phyloP scores from a whole-genome alignment of 805 yeast genomes.

The Starmerella gropengiesseri region DNA sequence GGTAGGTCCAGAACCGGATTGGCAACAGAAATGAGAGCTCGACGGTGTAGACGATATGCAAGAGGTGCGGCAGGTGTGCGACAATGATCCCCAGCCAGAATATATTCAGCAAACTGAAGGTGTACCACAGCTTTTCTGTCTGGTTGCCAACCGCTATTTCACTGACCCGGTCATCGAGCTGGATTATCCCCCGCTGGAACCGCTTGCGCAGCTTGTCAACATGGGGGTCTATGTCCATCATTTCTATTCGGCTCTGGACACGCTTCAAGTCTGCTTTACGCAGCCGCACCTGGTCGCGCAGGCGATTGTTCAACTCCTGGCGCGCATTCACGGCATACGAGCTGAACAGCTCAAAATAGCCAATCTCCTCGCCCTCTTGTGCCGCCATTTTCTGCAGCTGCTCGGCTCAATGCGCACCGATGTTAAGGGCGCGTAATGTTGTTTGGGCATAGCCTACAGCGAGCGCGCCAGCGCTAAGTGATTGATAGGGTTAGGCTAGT shows the following conservation, averaged over 20 bases:
- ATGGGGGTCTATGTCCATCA: slow-evolving; percentile 16
- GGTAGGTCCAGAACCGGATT: slow-evolving; percentile 69
- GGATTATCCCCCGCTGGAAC: slow-evolving; percentile 18
- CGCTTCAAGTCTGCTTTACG: slow-evolving; percentile 11
- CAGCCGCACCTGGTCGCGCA: slow-evolving; percentile 18
- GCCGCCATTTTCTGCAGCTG: too few relatives aligned
- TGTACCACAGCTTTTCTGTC: slow-evolving; percentile 72
- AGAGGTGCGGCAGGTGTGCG: slow-evolving; percentile 64
- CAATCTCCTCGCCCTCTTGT: slow-evolving; percentile 21
- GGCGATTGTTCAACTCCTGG: slow-evolving; percentile 24
- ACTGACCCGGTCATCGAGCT: slow-evolving; percentile 28
- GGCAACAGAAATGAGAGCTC: slow-evolving; percentile 63
- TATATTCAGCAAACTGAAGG: slow-evolving; percentile 55
- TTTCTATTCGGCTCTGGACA: slow-evolving; percentile 7
- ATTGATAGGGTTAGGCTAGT: too few relatives aligned
- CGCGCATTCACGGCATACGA: slow-evolving; percentile 25
- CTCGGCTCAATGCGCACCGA: too few relatives aligned
- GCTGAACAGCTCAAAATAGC: slow-evolving; percentile 30
- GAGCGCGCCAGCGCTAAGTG: too few relatives aligned
- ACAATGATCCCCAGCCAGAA: slow-evolving; percentile 64
- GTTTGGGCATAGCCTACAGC: too few relatives aligned
- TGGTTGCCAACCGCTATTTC: slow-evolving; percentile 27
- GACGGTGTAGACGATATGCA: slow-evolving; percentile 64
- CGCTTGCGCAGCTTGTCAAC: slow-evolving; percentile 26
- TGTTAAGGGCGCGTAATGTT: too few relatives aligned